Evolutionary conservation across 306 rosid genomes (phyloP).

Genomic region (Erythrophleum fordii): DNA sequence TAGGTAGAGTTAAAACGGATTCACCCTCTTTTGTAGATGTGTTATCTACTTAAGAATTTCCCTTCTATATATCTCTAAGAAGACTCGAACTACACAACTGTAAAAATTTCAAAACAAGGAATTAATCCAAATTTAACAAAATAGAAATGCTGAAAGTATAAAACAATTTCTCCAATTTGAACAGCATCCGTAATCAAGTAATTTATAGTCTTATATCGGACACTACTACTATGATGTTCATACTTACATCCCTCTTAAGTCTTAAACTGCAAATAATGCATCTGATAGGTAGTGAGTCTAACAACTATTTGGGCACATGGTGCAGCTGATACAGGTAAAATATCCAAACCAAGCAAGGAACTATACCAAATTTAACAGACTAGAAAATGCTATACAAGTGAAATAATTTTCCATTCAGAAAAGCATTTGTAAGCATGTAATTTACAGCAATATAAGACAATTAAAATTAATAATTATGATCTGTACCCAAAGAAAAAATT

Average conservation of each 20-base stretch:
- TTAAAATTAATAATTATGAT: neutral
- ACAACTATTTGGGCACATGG: neutral
- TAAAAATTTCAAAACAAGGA: conserved; percentile 15
- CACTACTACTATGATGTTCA: conserved; percentile 2
- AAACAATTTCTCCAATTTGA: conserved; percentile 28
- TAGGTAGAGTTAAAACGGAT: too few relatives aligned
- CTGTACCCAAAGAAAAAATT: neutral
- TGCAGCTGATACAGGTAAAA: neutral
- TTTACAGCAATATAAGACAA: neutral
- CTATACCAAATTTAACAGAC: neutral
- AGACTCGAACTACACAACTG: conserved; percentile 6
- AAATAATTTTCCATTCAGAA: neutral
- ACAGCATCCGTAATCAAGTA: conserved; percentile 29
- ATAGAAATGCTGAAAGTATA: neutral
- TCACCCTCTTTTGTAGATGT: too few relatives aligned
- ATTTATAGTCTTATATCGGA: conserved; percentile 52
- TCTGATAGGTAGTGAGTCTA: neutral
- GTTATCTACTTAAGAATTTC: too few relatives aligned
- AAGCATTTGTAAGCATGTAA: neutral
- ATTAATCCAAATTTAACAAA: neutral
- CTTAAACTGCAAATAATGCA: neutral
- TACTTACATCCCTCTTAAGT: neutral
- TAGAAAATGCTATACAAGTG: neutral
- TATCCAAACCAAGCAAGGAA: conserved; percentile 38
- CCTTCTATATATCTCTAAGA: neutral